Evolutionary conservation across 1,284 basidiomycete species (phyloP).

Genomic region (Marasmius fiardii): DNA sequence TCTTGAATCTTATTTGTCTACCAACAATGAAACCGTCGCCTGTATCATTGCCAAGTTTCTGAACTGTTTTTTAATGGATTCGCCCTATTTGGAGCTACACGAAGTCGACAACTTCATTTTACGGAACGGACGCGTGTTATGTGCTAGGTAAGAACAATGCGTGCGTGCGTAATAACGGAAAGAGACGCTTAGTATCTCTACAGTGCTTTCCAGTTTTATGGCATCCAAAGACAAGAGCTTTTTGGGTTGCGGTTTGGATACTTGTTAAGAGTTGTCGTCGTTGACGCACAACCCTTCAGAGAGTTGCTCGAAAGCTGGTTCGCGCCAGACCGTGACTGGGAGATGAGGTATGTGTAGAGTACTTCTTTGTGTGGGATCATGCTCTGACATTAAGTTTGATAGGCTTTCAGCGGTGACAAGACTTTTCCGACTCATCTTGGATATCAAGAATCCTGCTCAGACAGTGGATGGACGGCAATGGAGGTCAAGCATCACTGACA

Average conservation of each 20-base stretch:
- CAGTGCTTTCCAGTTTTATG: constrained; percentile 68
- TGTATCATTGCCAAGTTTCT: constrained; percentile 61
- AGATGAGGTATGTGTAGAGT: constrained; percentile 39
- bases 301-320: constrained; percentile 40
- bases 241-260: constrained; percentile 49
- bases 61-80: constrained; percentile 53
- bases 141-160: constrained; percentile 44
- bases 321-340: constrained; percentile 36
- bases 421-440: constrained; percentile 61
- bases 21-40: constrained; percentile 47
- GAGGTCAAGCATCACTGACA: constrained; percentile 52
- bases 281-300: constrained; percentile 60
- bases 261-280: constrained; percentile 55
- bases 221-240: constrained; percentile 49
- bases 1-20: constrained; percentile 49
- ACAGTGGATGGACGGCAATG: constrained; percentile 62
- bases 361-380: neutral
- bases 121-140: constrained; percentile 52
- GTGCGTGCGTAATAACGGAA: neutral
- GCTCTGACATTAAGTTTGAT: neutral
- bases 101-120: constrained; percentile 71
- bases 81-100: constrained; percentile 54
- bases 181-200: neutral
- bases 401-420: constrained; percentile 43
- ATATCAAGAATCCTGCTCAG: constrained; percentile 59